Evolutionary conservation across 148 eudicot species (phyloP).

Genomic region (Fallopia convolvulus): DNA sequence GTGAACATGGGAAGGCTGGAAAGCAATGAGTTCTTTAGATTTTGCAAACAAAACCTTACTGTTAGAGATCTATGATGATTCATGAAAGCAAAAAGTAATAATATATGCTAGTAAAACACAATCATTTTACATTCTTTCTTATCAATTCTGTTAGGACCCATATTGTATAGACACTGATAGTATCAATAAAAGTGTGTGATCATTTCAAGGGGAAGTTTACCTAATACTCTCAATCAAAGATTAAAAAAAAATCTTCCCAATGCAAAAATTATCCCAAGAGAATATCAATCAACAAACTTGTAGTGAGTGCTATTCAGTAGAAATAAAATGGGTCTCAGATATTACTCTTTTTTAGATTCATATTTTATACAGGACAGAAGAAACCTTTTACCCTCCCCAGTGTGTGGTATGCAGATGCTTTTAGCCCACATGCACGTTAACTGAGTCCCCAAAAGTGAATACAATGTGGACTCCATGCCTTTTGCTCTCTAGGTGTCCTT

Average conservation of each 20-base stretch:
- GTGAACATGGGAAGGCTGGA: background rate
- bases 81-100: background rate
- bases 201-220: background rate
- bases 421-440: slow-evolving; percentile 4
- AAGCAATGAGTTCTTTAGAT: background rate
- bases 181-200: background rate
- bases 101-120: background rate
- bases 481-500: slow-evolving; percentile 1
- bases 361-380: background rate
- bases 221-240: background rate
- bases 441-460: slow-evolving; percentile 7
- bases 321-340: background rate
- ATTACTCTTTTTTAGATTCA: background rate
- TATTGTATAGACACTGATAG: background rate
- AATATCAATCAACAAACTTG: background rate
- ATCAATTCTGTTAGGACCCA: slow-evolving; percentile 3
- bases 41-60: background rate
- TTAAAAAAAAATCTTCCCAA: background rate
- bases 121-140: background rate
- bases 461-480: slow-evolving; percentile 8
- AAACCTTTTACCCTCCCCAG: background rate
- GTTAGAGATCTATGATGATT: background rate
- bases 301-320: background rate
- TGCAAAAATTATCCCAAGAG: background rate
- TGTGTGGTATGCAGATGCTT: background rate